phyloP scores from a whole-genome alignment of 2,329 filamentous ascomycete genomes.

The Monosporascus sp. region DNA sequence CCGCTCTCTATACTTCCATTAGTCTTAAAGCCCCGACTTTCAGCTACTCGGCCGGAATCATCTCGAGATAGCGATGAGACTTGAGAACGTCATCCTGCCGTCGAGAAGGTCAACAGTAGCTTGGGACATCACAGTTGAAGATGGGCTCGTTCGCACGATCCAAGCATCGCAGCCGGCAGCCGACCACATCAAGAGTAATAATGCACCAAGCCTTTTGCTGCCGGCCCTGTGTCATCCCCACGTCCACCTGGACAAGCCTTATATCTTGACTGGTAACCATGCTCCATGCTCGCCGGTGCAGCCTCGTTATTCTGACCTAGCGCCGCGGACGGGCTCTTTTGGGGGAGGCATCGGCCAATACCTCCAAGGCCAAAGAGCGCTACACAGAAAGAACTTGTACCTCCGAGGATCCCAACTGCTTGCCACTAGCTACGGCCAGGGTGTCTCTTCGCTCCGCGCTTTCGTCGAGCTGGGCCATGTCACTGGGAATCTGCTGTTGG shows the following conservation, averaged over 20 bases:
- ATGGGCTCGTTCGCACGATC: slow-evolving; percentile 14
- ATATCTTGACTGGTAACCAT: slow-evolving; percentile 42
- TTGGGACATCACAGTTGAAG: slow-evolving; percentile 14
- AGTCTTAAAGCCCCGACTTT: too few species aligned
- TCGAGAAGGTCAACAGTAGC: slow-evolving; percentile 1
- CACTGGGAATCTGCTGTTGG: slow-evolving; percentile 39
- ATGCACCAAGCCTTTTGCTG: slow-evolving; percentile 24
- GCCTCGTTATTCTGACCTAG: slow-evolving; percentile 54
- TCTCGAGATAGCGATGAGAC: slow-evolving; percentile 5
- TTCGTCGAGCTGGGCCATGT: slow-evolving; percentile 67
- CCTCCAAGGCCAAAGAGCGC: slow-evolving; percentile 51
- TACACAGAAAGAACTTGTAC: slow-evolving; percentile 60
- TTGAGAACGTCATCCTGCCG: slow-evolving; percentile 14
- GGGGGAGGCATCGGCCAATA: slow-evolving; percentile 54
- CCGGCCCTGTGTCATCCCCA: slow-evolving; percentile 62
- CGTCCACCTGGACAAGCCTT: slow-evolving; percentile 66
- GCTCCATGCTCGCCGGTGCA: slow-evolving; percentile 23
- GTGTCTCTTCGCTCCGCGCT: slow-evolving; percentile 64
- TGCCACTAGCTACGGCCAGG: slow-evolving; percentile 56
- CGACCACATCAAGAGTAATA: not conserved
- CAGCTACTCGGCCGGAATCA: too few species aligned
- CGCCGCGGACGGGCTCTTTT: slow-evolving; percentile 57
- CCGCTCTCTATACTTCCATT: too few species aligned
- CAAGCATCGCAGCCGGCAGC: slow-evolving; percentile 8
- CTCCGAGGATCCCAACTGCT: slow-evolving; percentile 60